Percentiles rank a stretch among this genome's conserved stretches.
Evolutionary conservation across 2,329 filamentous ascomycete species (phyloP).

Genomic region (Chaetomium strumarium): DNA sequence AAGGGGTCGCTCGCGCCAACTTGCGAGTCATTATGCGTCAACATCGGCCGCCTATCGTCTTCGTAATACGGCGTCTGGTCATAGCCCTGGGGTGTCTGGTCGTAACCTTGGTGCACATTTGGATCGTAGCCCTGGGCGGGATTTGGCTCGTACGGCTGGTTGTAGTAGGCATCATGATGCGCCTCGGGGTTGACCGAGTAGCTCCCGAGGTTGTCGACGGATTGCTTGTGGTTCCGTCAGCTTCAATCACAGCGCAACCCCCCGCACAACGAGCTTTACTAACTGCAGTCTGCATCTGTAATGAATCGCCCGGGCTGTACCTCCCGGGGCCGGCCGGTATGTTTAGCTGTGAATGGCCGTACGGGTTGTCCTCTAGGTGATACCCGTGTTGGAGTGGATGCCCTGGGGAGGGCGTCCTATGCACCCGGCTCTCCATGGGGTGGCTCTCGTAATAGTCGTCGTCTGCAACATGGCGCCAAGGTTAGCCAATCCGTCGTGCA

Average conservation of each 20-base stretch:
- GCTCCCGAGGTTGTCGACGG: constrained; percentile 44
- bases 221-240: constrained; percentile 38
- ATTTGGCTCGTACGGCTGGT: constrained; percentile 70
- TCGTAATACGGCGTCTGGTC: constrained; percentile 54
- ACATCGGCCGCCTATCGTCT: constrained; percentile 69
- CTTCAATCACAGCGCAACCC: neutral
- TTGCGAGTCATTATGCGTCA: constrained; percentile 54
- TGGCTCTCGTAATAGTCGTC: constrained; percentile 53
- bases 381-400: constrained; percentile 70
- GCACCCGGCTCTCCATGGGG: constrained; percentile 49
- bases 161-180: constrained; percentile 84
- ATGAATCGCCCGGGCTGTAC: constrained; percentile 63
- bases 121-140: constrained; percentile 40
- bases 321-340: constrained; percentile 58
- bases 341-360: constrained; percentile 57
- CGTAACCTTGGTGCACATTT: constrained; percentile 45
- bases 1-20: constrained; percentile 37
- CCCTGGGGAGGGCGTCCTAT: constrained; percentile 69
- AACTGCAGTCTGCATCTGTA: constrained; percentile 81
- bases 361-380: constrained; percentile 74
- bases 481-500: constrained; percentile 14
- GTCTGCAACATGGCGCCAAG: constrained; percentile 35
- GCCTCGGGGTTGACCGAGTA: constrained; percentile 76
- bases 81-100: constrained; percentile 24
- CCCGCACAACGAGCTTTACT: constrained; percentile 33